Base-by-base conservation (phyloP, 768 basidiomycete species). In the Mycena albidolilacea region DNA sequence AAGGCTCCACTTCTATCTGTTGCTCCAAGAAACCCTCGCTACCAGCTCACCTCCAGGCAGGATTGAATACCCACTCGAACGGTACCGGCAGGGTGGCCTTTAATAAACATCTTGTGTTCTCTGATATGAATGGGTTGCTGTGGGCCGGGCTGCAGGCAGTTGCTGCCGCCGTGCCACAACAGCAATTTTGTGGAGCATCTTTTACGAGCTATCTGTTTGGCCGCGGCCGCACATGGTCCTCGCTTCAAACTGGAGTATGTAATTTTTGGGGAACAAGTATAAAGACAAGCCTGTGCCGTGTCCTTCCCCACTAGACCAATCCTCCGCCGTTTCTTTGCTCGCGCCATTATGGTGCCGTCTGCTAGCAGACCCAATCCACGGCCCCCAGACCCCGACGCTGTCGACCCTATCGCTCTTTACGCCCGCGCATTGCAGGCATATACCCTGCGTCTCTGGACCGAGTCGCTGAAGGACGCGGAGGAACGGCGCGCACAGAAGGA, bases 391-490 rank as follows among this genome's bases (percentile, higher is more conserved):
- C 21, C 23, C 21, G 52, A 15, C 38, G 41, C 44, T 52, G 30
- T 21, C 15, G 54, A 67, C 30, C 58, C 74, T 46, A 52, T 75
- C 57, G 70, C n/a, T 44, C 60, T 72, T 23, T 78, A 78, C 62
- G 73, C 76, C 41, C 77, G 74, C 44, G 76, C 76, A 15, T 39
- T 78, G 48, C 76, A 76, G 12, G 74, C 76, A 23, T 75, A 78
- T 68, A 78, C 77, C 30, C 64, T 72, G 38, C 77, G 74, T 8
- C 67, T 77, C 14, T 77, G 77, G 77, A 72, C 72, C 4, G 76
- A 75, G 43, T 58, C 68, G 19, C 71, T 69, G 21, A 73, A 60
- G 14, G 63, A 64, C 12, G 35, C 62, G 17, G 77, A 78, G 64
- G 65, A 67, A 17, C 69, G 75, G 15, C 65, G 67, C 52, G 50